These are phyloP conservation scores for Akanthomyces muscarius DNA, from an alignment of 2,329 filamentous ascomycete species.

Conservation along the genomic window DNA sequence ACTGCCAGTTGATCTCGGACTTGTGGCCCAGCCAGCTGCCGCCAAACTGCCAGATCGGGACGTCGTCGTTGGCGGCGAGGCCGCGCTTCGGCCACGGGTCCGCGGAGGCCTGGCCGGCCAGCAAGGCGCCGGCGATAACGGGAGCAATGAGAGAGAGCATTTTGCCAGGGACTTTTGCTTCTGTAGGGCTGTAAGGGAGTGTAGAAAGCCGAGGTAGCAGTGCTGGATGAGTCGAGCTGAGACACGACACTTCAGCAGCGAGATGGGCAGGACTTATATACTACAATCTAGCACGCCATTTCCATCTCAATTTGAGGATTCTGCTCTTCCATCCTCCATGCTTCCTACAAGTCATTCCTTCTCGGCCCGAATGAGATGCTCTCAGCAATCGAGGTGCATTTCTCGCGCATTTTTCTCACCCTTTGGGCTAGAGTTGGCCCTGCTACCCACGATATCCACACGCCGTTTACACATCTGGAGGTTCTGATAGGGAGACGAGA, in stretches of 20 bases:
- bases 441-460: background rate
- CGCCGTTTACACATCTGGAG: background rate
- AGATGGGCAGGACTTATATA: background rate
- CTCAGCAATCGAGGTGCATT: background rate
- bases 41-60: conserved; percentile 23
- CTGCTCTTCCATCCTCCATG: no score
- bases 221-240: background rate
- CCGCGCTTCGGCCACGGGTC: conserved; percentile 37
- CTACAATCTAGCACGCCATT: background rate
- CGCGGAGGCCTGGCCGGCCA: conserved; percentile 26
- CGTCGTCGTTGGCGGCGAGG: conserved; percentile 43
- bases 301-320: background rate
- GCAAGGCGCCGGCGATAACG: conserved; percentile 39
- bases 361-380: background rate
- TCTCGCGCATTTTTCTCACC: background rate
- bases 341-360: background rate
- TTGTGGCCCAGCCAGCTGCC: conserved; percentile 8
- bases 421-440: background rate
- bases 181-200: no score
- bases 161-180: conserved; percentile 41
- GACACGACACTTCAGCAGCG: background rate
- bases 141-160: conserved; percentile 50
- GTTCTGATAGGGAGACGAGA: background rate
- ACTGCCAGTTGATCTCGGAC: conserved; percentile 23
- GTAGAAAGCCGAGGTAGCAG: background rate